Evolutionary conservation across 2,329 filamentous ascomycete genomes (phyloP), one percentile per base, ranked within the genome.

Genomic region (Furcasterigmium furcatum): DNA sequence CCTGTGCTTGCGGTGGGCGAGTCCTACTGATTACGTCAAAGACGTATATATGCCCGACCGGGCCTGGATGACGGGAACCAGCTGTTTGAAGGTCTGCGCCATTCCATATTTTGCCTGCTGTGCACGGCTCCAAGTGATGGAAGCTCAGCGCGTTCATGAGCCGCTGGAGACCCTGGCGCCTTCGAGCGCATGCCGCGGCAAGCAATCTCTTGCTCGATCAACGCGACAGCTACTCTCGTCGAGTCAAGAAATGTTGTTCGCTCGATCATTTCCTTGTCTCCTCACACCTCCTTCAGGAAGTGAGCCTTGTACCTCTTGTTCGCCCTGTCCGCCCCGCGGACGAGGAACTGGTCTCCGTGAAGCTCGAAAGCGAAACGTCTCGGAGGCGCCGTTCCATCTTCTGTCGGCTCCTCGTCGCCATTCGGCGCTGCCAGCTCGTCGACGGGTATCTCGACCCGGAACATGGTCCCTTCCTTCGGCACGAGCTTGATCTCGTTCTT

Each of bases 271-370:
- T 27, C 24, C 24, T 27, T 12, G 24, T 20, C 3, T 10, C n/a
- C 18, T 87, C 72, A 95, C 13, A 95, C 64, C 52, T 88, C 83
- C 41, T 83, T 77, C 51, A 91, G 73, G 58, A 88, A 90, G 61
- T 92, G 91, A 60, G 81, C 76, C 68, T 94, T 96, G 68, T 95
- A 95, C 70, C 96, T 97, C 69, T 83, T 90, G 57, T 87, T 95
- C 41, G 91, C 89, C 19, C 94, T 75, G 62, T 97, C 92, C 14
- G 87, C 83, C 3, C 92, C 84, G 10, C 91, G 78, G 53, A 85
- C 82, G 73, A 90, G 82, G 59, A 97, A 91, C 61, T 95, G 89
- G 56, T 90, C 87, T 3, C 94, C 94, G 52, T 92, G 79, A 2
- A 97, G 72, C 63, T 97, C 92, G 57, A 96, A 94, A 0, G 84